Evolutionary conservation across 306 rosid genomes (phyloP), one percentile per base, ranked within the genome.

Genomic region (Crotalaria pallida): DNA sequence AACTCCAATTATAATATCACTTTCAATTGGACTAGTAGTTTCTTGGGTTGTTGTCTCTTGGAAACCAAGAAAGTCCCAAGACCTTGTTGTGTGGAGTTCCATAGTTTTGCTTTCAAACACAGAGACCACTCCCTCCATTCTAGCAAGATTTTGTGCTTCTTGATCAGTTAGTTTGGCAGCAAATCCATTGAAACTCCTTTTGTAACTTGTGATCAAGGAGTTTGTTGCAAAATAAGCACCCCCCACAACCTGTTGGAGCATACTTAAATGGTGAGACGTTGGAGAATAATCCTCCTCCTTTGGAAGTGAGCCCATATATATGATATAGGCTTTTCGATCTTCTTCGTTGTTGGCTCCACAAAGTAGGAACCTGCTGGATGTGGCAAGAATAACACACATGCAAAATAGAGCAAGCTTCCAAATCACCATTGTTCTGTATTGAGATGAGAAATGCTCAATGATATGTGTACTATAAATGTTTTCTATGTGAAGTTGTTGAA

Each of bases 31-130:
- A n/a, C n/a, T n/a, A n/a, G n/a, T n/a, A n/a, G n/a, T n/a, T n/a
- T n/a, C n/a, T n/a, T n/a, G n/a, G n/a, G n/a, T n/a, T n/a, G n/a
- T n/a, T n/a, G n/a, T n/a, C n/a, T 50, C 23, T 4, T 49, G 2
- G 19, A 82, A 63, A 1, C 87, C 81, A 1, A 80, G 34, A 65
- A 82, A 82, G 12, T 83, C 82, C 87, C 90, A 86, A 0, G 88
- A 86, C 4, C 84, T 76, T 44, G 90, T 83, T 1, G 90, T 75
- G 0, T 83, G 87, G 2, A 67, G 44, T 2, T 73, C 63, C 0
- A 38, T 50, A 1, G 15, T 72, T 55, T 17, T 73, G 69, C 77
- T 83, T 0, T 61, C 75, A 45, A 86, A 83, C 2, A 86, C 75
- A 48, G 84, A 83, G 0, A 77, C 70, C 2, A 80, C 84, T 23